Evolutionary conservation across 2,329 filamentous ascomycete species (phyloP), one percentile per base, ranked within the genome.

Genomic region (Trichothecium roseum): DNA sequence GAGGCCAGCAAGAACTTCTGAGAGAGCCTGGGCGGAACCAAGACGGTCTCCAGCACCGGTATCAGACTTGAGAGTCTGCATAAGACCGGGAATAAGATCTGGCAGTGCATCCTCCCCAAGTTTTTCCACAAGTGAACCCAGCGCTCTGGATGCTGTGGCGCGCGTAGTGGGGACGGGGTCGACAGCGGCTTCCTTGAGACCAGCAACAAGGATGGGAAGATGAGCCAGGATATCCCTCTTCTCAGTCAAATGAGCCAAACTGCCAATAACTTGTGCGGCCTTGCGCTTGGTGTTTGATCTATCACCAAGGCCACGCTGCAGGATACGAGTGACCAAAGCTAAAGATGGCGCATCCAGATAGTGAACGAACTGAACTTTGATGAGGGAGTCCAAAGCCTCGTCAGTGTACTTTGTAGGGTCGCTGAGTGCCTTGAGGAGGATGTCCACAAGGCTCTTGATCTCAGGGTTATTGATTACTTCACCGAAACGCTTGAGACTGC

Each of bases 381-480:
- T 95, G 39, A 98, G 73, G 1, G 86, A 71, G 55, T 98, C 89
- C 40, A 98, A 68, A 13, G 91, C 91, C 46, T 93, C 84, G 51
- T 98, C 89, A 0, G 93, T 98, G 62, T 94, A 86, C 55, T 91
- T 96, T 1, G 89, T 98, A 2, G 91, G 88, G 55, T 98, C 91
- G 51, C 91, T 98, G 40, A 98, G 75, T 42, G 91, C 93, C 62
- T 95, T 96, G 47, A 98, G 78, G 24, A 98, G 73, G 38, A 95
- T 83, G 49, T 82, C 81, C 39, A 96, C 89, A 12, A 96, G 70
- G 44, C 81, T 76, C 72, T 95, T 95, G 53, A 98, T 85, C 60
- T 98, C 91, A 4, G 91, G 91, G 56, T 98, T 98, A 58, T 74
- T 93, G 57, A 98, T 98, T 46, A 98, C 93, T 57, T 98, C 93